Base-by-base conservation (phyloP, 495 filamentous ascomycete genomes). In the Tricharina praecox region DNA sequence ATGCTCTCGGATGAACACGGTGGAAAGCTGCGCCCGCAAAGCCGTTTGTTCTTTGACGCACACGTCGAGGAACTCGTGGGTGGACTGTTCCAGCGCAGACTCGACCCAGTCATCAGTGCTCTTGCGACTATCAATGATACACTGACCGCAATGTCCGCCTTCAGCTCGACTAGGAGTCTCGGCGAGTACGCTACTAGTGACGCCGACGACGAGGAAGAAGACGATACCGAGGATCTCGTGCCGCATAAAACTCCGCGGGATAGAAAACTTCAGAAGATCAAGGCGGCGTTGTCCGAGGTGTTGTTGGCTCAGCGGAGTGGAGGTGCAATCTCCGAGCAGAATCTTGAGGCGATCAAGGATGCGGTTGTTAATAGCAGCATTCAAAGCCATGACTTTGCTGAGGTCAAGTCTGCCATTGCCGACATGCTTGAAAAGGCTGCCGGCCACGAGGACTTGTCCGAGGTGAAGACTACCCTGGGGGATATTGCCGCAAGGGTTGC, bases 171-270 rank as follows among this genome's bases (percentile, higher is more conserved):
- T 64, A 43, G 61, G 64, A 80, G 77, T 52, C 60, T 73, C 15
- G 80, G 79, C 39, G 71, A 69, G 8, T 76, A 79, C 33, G 63
- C 75, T 33, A 75, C 76, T 39, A 93, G 86, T 49, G 90, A 95
- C 64, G 90, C 88, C 1, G 90, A 96, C 52, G 90, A 96, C 52
- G 87, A 94, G 58, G 87, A 72, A 15, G 74, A n/a, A n/a, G n/a
- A n/a, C n/a, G n/a, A 74, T 20, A 54, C 66, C 19, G 51, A 62
- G 37, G 62, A 58, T 0, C 64, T 64, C 5, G 62, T 64, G 26
- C 63, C 66, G 33, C 68, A 72, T 24, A 75, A 79, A 23, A 77
- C 73, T 47, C 76, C 77, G 7, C 75, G 73, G 40, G 82, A 92
- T 53, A 77, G 78, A 39, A 86, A 75, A 55, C 61, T 86, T 47